Percentiles rank a stretch among this genome's conserved stretches.
Conservation (phyloP, 2,329 filamentous ascomycete genomes). For the Bipolaris cookei region DNA sequence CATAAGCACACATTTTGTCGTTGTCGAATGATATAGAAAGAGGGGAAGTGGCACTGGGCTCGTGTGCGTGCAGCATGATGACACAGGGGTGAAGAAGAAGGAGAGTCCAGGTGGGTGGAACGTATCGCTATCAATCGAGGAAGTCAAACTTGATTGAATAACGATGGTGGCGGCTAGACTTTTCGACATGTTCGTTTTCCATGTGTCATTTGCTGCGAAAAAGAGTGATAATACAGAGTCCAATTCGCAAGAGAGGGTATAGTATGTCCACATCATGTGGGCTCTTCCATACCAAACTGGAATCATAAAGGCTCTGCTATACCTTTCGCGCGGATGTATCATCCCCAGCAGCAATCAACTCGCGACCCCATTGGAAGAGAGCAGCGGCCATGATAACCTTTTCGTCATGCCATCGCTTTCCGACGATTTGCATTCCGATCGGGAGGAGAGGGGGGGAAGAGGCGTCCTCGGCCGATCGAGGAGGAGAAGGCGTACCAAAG, state of each 20-base stretch:
- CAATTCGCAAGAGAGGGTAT: not conserved
- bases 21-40: not conserved
- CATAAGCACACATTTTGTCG: not conserved
- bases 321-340: not conserved
- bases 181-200: not conserved
- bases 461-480: not conserved
- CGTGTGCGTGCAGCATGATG: not conserved
- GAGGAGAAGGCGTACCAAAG: not conserved
- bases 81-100: not conserved
- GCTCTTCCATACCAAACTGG: not conserved
- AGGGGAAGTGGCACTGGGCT: not conserved
- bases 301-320: not conserved
- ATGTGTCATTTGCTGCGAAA: not conserved
- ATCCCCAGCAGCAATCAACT: not conserved
- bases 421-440: not conserved
- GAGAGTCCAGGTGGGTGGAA: not conserved
- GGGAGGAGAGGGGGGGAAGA: not conserved
- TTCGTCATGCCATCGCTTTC: not conserved
- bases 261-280: not conserved
- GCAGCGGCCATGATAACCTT: not conserved
- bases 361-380: not conserved
- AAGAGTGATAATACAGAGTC: not conserved
- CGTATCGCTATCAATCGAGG: not conserved
- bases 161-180: not conserved
- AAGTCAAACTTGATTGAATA: not conserved